A percentile compares a stretch with the other conserved stretches of the same genome.
Conservation (phyloP, 345 rosid genomes). For the Citrus inodora region DNA sequence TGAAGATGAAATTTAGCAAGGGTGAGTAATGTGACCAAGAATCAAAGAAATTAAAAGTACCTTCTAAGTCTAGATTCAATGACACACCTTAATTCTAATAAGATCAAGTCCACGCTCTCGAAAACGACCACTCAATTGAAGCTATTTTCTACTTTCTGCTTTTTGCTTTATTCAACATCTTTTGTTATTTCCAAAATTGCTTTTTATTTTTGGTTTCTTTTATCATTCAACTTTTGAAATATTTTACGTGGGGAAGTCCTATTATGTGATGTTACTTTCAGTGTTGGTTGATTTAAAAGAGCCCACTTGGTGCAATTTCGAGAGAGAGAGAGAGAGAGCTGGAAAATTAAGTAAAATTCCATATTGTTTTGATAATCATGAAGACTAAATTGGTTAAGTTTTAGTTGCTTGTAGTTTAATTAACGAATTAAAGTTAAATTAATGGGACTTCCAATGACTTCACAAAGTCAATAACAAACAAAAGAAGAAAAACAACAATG, state of each 20-base stretch:
- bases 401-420: not conserved
- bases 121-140: constrained; percentile 14
- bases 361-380: constrained; percentile 11
- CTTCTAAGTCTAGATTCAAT: constrained; percentile 39
- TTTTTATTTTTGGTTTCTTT: not conserved
- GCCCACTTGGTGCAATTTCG: constrained; percentile 9
- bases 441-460: not conserved
- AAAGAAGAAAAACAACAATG: not conserved
- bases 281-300: constrained; percentile 13
- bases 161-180: not conserved
- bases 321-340: not conserved
- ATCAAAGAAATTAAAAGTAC: not conserved
- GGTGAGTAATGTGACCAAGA: constrained; percentile 12
- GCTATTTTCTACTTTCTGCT: not conserved
- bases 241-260: not conserved
- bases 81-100: constrained; percentile 12
- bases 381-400: not conserved
- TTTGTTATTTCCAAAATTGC: not conserved
- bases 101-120: constrained; percentile 19
- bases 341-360: constrained; percentile 35
- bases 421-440: not conserved
- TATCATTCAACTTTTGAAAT: not conserved
- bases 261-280: constrained; percentile 4
- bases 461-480: constrained; percentile 9
- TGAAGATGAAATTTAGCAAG: not conserved